A percentile compares a stretch with the other conserved stretches of the same genome.
Conservation (phyloP, 768 basidiomycete genomes). For the Pleurotus eryngii region DNA sequence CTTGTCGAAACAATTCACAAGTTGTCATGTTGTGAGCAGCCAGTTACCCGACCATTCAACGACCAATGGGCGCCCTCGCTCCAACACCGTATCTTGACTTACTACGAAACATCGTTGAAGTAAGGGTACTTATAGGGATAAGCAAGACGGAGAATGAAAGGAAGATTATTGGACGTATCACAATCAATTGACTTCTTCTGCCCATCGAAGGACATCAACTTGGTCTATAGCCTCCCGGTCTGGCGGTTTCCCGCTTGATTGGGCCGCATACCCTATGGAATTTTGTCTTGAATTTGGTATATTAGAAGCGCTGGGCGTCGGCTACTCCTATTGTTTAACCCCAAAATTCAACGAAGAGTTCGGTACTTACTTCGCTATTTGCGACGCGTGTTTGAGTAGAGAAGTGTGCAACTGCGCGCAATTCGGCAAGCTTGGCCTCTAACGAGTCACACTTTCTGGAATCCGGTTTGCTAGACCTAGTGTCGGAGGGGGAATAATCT, state of each 20-base stretch:
- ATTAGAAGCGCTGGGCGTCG: background rate
- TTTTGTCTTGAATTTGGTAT: background rate
- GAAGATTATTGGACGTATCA: too few species aligned
- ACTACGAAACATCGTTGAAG: too few species aligned
- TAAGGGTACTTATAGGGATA: too few species aligned
- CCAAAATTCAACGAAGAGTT: background rate
- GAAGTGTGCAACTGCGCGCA: slow-evolving; percentile 37
- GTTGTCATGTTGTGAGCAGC: too few species aligned
- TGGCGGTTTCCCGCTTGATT: background rate
- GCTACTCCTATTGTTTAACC: background rate
- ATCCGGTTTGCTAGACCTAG: background rate
- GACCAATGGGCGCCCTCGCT: too few species aligned
- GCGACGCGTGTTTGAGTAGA: background rate
- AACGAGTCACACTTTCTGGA: slow-evolving; percentile 69
- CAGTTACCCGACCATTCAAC: too few species aligned
- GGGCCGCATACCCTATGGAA: background rate
- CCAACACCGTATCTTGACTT: too few species aligned
- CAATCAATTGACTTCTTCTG: slow-evolving; percentile 23
- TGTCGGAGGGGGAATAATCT: background rate
- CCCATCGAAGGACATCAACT: slow-evolving; percentile 22
- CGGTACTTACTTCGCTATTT: background rate
- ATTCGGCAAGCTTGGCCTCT: slow-evolving; percentile 56
- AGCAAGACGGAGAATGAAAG: too few species aligned
- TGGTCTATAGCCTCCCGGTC: background rate
- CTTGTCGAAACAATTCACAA: too few species aligned